These are phyloP conservation scores for Metschnikowia amazonensis DNA, from an alignment of 805 yeast genomes.

Conservation along the genomic window DNA sequence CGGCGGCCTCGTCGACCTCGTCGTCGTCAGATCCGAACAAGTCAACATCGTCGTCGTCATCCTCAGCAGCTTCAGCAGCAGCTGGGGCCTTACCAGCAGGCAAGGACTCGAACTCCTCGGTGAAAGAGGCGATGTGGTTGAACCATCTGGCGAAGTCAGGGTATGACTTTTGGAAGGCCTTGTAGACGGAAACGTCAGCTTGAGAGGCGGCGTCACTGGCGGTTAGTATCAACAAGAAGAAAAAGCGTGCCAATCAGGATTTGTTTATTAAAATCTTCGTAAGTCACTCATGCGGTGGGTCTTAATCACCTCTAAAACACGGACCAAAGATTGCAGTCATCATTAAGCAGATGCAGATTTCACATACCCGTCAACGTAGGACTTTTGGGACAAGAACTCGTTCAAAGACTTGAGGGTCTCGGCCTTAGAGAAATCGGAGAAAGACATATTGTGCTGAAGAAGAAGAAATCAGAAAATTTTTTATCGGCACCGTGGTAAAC, in stretches of 20 bases:
- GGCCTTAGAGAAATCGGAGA: slow-evolving; percentile 75
- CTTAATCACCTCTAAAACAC: slow-evolving; percentile 96
- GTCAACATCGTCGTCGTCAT: slow-evolving; percentile 88
- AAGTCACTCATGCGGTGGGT: slow-evolving; percentile 93
- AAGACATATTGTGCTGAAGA: slow-evolving; percentile 51
- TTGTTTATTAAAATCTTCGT: slow-evolving; percentile 34
- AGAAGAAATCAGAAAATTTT: slow-evolving; percentile 9
- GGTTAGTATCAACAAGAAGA: slow-evolving; percentile 22
- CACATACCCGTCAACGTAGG: slow-evolving; percentile 94
- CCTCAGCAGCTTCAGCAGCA: slow-evolving; percentile 54
- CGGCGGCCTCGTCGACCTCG: slow-evolving; percentile 95
- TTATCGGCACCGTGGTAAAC: background rate
- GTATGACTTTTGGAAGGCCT: slow-evolving; percentile 87
- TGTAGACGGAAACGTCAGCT: slow-evolving; percentile 92
- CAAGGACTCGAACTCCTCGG: slow-evolving; percentile 74
- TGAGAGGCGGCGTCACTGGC: slow-evolving; percentile 81
- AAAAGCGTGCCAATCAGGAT: background rate
- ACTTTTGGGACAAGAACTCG: slow-evolving; percentile 85
- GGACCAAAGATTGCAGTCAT: slow-evolving; percentile 83
- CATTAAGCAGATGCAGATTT: slow-evolving; percentile 30
- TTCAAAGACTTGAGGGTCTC: slow-evolving; percentile 64
- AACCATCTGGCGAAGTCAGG: slow-evolving; percentile 98
- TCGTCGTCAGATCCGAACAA: slow-evolving; percentile 94
- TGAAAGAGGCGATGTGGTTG: slow-evolving; percentile 94
- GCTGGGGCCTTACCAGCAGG: slow-evolving; percentile 75